Evolutionary conservation across 176 grass and related monocot species (phyloP).

Genomic region (Urochloa ruziziensis): DNA sequence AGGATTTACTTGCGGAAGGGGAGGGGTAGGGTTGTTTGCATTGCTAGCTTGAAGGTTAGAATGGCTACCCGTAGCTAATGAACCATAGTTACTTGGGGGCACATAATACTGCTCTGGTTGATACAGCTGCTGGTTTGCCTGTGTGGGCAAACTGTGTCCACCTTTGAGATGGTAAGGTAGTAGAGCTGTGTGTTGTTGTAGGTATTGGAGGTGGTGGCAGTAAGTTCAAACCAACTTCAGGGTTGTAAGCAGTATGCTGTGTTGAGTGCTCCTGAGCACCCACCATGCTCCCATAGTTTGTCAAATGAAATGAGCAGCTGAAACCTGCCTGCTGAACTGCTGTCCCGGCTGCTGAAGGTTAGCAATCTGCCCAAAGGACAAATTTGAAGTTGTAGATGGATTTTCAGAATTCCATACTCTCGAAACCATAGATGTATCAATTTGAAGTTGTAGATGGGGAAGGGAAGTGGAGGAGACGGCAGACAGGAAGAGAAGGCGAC

Average conservation of each 20-base stretch:
- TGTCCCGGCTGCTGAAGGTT: conserved; percentile 46
- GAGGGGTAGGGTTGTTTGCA: conserved; percentile 21
- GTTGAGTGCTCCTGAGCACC: conserved; percentile 35
- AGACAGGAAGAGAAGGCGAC: too few species aligned
- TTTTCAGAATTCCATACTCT: conserved; percentile 42
- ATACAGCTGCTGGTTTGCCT: conserved; percentile 60
- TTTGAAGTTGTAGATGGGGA: too few species aligned
- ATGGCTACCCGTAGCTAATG: conserved; percentile 17
- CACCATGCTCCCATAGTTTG: conserved; percentile 33
- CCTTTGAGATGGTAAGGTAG: conserved; percentile 30
- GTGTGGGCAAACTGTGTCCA: conserved; percentile 36
- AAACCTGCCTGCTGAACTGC: conserved; percentile 45
- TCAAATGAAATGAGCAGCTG: conserved; percentile 38
- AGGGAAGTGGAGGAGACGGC: too few species aligned
- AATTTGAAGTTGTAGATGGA: conserved; percentile 22
- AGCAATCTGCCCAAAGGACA: conserved; percentile 30
- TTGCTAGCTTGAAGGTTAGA: conserved; percentile 38
- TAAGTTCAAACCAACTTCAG: conserved; percentile 48
- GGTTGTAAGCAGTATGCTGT: conserved; percentile 44
- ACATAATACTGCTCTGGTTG: conserved; percentile 47
- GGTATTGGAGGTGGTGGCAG: conserved; percentile 34
- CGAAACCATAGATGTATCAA: conserved; percentile 20
- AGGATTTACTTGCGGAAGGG: conserved; percentile 30
- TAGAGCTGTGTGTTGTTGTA: conserved; percentile 22
- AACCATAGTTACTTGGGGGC: conserved; percentile 43